Evolutionary conservation across 2,329 filamentous ascomycete species (phyloP).

Genomic region (Sporothrix pseudoabietina): DNA sequence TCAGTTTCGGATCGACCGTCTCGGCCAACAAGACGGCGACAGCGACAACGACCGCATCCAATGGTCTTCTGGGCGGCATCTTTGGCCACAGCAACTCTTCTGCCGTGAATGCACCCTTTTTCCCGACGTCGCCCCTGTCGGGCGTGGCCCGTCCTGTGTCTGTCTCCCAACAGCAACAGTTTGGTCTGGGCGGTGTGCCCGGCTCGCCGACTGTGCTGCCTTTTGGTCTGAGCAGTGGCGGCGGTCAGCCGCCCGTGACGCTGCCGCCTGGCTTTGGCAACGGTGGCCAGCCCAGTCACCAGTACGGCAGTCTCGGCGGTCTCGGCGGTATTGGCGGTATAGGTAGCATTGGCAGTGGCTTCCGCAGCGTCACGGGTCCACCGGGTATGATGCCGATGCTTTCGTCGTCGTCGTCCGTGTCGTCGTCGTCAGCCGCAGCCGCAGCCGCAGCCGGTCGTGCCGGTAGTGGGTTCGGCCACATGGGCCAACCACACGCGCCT

Average conservation of each 20-base stretch:
- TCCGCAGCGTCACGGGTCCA: conserved; percentile 26
- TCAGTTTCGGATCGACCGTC: conserved; percentile 51
- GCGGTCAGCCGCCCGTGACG: background rate
- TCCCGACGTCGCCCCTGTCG: conserved; percentile 66
- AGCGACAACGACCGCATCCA: background rate
- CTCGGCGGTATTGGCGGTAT: background rate
- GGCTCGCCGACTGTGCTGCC: background rate
- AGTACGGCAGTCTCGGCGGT: conserved; percentile 21
- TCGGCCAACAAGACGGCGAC: conserved; percentile 48
- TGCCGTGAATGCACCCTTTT: conserved; percentile 36
- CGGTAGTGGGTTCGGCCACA: conserved; percentile 49
- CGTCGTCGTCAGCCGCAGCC: background rate
- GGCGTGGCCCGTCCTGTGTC: conserved; percentile 52
- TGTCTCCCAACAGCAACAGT: conserved; percentile 8
- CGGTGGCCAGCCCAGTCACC: background rate
- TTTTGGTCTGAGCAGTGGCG: background rate
- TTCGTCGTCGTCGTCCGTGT: conserved; percentile 40
- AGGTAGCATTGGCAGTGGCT: background rate
- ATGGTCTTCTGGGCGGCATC: conserved; percentile 9
- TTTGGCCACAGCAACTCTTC: background rate
- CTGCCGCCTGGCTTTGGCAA: conserved; percentile 3
- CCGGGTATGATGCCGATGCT: conserved; percentile 61
- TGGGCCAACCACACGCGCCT: conserved; percentile 50
- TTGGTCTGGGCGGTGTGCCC: background rate
- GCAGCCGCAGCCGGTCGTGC: conserved; percentile 42